Evolutionary conservation across 768 basidiomycete species (phyloP), one percentile per base, ranked within the genome.

Genomic region (Mrakia hoshinonis): DNA sequence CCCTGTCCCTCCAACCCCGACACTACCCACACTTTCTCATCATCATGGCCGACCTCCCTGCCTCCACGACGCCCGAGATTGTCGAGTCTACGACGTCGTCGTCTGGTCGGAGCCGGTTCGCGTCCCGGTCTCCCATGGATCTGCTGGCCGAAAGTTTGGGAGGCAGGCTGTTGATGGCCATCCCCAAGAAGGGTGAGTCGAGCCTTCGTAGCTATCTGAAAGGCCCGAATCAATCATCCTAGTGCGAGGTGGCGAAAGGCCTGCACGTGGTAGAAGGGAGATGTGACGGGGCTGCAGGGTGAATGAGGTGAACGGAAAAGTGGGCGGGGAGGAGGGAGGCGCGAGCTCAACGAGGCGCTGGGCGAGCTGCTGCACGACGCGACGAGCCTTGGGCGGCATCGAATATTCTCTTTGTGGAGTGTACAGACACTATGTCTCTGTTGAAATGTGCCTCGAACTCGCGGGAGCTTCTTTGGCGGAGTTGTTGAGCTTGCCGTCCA

Each of bases 181-280:
- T 99, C 75, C 95, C 95, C 1, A 98, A 98, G 83, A 99, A 98
- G 86, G 95, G 95, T 88, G 71, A 67, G 74, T 60, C 13, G n/a
- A n/a, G n/a, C n/a, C n/a, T n/a, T n/a, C n/a, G n/a, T n/a, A n/a
- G n/a, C n/a, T n/a, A n/a, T n/a, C n/a, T n/a, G n/a, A n/a, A n/a
- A n/a, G n/a, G n/a, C n/a, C n/a, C n/a, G n/a, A n/a, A 9, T 55
- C 34, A 29, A 9, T 3, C 22, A 29, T 29, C 9, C 4, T 54
- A 4, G 29, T 9, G 54, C 26, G 29, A 29, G 29, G 29, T 4
- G 22, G 13, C 4, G 6, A 18, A 54, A 26, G 24, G 3, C n/a
- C 7, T 11, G 52, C 24, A 26, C 24, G 52, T n/a, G 10, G 46
- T 9, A 10, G 10, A 20, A 47, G 46, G 24, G 52, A 11, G 24